Evolutionary conservation across 2,329 filamentous ascomycete species (phyloP).

Genomic region (Fusarium torreyae): DNA sequence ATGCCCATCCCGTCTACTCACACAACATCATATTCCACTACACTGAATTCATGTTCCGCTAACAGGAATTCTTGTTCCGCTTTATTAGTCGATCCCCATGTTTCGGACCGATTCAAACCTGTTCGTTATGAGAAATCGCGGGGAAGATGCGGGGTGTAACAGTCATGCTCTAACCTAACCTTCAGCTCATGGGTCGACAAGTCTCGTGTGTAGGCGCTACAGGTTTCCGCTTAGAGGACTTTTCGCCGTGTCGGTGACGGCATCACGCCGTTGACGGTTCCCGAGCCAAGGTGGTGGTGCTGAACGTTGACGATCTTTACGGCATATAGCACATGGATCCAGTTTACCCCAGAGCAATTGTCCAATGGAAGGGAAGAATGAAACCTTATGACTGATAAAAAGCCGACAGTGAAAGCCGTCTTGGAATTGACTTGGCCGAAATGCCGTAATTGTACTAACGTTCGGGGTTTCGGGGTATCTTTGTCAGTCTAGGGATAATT

Average conservation of each 20-base stretch:
- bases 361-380: constrained; percentile 19
- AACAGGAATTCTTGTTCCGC: constrained; percentile 9
- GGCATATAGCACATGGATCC: constrained; percentile 15
- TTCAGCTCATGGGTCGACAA: constrained; percentile 8
- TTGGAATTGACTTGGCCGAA: constrained; percentile 1
- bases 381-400: not conserved
- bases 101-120: constrained; percentile 41
- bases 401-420: constrained; percentile 9
- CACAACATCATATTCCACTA: not conserved
- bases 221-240: constrained; percentile 3
- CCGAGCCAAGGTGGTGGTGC: constrained; percentile 12
- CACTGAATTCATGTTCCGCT: not conserved
- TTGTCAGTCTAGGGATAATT: too few relatives aligned
- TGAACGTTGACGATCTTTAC: constrained; percentile 31
- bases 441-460: not conserved
- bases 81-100: constrained; percentile 24
- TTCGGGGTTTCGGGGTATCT: constrained; percentile 36
- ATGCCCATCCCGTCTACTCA: not conserved
- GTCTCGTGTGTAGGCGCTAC: not conserved
- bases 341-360: constrained; percentile 16
- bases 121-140: constrained; percentile 22
- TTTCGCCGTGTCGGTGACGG: constrained; percentile 14
- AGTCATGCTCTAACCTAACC: constrained; percentile 12
- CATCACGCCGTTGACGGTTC: constrained; percentile 14
- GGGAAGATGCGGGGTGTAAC: constrained; percentile 37